Percentiles rank a stretch among this genome's conserved stretches.
These are phyloP conservation scores for Begonia peltatifolia DNA, from an alignment of 306 rosid genomes.

Conservation along the genomic window DNA sequence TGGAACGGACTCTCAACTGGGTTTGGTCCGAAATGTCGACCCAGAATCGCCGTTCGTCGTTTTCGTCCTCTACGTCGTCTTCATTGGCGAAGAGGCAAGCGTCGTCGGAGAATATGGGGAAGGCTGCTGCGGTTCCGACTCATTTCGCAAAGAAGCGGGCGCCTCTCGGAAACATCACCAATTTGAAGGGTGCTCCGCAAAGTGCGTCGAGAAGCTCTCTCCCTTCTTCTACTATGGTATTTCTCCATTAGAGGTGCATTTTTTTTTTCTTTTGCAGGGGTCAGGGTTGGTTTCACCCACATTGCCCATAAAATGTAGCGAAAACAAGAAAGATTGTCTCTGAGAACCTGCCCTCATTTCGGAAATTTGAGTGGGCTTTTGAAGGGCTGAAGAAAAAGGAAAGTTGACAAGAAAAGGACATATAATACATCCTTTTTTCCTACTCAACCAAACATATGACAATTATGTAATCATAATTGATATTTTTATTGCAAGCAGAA, in stretches of 20 bases:
- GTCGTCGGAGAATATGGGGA: slow-evolving; percentile 28
- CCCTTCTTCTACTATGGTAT: slow-evolving; percentile 38
- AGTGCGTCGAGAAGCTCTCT: slow-evolving; percentile 22
- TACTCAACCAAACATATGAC: background rate
- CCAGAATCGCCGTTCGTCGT: slow-evolving; percentile 68
- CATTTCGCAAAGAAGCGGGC: slow-evolving; percentile 67
- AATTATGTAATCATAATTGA: background rate
- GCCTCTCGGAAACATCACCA: slow-evolving; percentile 71
- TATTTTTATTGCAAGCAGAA: too few species aligned
- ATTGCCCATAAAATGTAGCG: background rate
- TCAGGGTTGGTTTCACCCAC: background rate
- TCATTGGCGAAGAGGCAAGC: slow-evolving; percentile 73
- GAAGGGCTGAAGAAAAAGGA: background rate
- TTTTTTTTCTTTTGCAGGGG: background rate
- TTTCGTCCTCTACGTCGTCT: slow-evolving; percentile 60
- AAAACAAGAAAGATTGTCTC: background rate
- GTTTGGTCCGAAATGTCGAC: slow-evolving; percentile 30
- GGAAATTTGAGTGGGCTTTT: background rate
- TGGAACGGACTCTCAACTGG: background rate
- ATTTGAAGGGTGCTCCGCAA: slow-evolving; percentile 28
- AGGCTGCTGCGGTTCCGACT: slow-evolving; percentile 18
- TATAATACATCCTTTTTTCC: too few species aligned
- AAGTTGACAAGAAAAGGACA: background rate
- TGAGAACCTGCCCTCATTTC: background rate
- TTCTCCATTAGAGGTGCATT: background rate